Base-by-base conservation (phyloP, 257 asterid genomes). In the Mentha longifolia region DNA sequence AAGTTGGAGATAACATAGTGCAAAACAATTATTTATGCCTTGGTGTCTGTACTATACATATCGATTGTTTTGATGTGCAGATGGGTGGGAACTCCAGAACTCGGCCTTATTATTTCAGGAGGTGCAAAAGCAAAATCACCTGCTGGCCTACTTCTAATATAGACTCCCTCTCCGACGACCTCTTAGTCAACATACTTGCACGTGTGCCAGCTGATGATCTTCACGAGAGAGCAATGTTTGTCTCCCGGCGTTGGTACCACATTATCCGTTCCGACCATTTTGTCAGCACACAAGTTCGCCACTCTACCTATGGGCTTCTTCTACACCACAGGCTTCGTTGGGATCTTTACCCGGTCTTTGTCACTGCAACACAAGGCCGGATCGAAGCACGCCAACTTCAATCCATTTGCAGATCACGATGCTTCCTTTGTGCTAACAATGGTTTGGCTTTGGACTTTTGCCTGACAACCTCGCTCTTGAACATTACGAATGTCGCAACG, bases 211-310 rank as follows among this genome's bases (percentile, higher is more conserved):
- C 61, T 35, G 49, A 67, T 10, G 31, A 50, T 49, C 20, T 47
- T 16, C 10, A 30, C 1, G 30, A 33, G 12, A 7, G 3, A 22
- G 62, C 33, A 16, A 67, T 49, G 50, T 17, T 67, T 16, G 72
- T 67, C 1, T 67, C 61, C 33, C 14, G 35, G 10, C 16, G 35
- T 0, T 67, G 72, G 72, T 49, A n/a, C 72, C 49, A 50, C 39
- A 67, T 51, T 12, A 51, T 67, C 61, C 50, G 35, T 16, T 49
- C 62, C 20, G 16, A 14, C n/a, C n/a, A 12, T 14, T 46, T 46
- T 46, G 17, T 46, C 51, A 46, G 11, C 14, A 9, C 51, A 46
- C 51, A 46, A n/a, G 11, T 46, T 46, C 72, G 10, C 1, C 3
- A 16, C 16, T 50, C 54, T 14, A 17, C 19, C 1, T 2, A 4